Percentiles rank a stretch among this genome's conserved stretches.
Conservation (phyloP, 805 yeast genomes). For the Zygosaccharomyces bailii region DNA sequence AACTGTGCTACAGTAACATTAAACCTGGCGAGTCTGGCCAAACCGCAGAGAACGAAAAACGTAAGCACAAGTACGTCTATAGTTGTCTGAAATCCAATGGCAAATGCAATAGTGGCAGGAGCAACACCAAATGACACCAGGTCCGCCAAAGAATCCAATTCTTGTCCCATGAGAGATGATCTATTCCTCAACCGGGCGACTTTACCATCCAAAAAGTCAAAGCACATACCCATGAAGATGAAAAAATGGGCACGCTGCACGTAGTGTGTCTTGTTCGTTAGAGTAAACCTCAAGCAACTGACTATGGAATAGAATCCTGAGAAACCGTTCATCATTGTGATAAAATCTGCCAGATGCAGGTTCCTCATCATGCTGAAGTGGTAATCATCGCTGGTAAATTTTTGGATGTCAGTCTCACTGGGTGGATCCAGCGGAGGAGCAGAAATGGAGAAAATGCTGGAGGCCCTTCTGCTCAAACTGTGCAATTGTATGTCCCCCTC, state of each 20-base stretch:
- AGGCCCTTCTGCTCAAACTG: conserved; percentile 50
- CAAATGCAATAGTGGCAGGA: conserved; percentile 89
- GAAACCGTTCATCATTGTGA: conserved; percentile 90
- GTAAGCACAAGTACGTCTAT: conserved; percentile 72
- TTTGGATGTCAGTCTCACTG: conserved; percentile 69
- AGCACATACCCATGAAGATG: conserved; percentile 86
- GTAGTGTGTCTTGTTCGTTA: conserved; percentile 65
- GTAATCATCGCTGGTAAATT: conserved; percentile 76
- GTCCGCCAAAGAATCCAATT: conserved; percentile 94
- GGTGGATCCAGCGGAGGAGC: conserved; percentile 66
- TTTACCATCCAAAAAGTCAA: conserved; percentile 95
- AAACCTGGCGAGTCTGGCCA: conserved; percentile 90
- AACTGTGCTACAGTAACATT: conserved; percentile 90
- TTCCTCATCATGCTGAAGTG: conserved; percentile 84
- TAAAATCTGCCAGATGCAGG: conserved; percentile 93
- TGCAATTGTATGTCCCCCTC: conserved; percentile 19
- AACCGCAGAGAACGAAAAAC: conserved; percentile 88
- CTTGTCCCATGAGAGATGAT: conserved; percentile 93
- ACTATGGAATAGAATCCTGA: conserved; percentile 89
- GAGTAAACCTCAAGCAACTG: conserved; percentile 76
- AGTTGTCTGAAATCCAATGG: conserved; percentile 84
- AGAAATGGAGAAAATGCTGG: conserved; percentile 52
- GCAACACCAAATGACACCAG: conserved; percentile 92
- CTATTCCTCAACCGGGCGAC: conserved; percentile 94
- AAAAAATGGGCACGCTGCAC: conserved; percentile 86